Evolutionary conservation across 306 rosid species (phyloP), one percentile per base, ranked within the genome.

Genomic region (Sophora flavescens): DNA sequence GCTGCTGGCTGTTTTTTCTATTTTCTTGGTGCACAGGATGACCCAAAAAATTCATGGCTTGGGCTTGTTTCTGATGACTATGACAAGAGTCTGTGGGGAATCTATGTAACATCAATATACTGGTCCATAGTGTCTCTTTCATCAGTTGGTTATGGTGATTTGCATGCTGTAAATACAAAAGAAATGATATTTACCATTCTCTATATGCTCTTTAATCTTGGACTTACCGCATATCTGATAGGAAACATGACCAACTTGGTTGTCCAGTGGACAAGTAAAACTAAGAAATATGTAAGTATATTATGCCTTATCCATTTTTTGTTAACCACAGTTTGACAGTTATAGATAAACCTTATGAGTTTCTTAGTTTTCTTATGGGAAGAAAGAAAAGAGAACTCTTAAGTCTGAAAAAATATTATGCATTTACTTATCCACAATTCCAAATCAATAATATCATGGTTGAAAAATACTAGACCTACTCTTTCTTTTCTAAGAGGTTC

Each of bases 181-280:
- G 98, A 91, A 68, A 89, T 89, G 96, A 0, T 53, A 9, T 91
- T 89, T 30, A 48, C 39, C 76, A 81, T 91, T 56, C 64, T 82
- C 62, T 93, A 81, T 70, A 80, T 83, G 82, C 83, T 89, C 26
- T 91, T 89, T 14, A 86, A 84, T 72, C 84, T 93, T 36, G 97
- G 92, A 13, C 79, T 91, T 47, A 82, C 85, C 9, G 79, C 98
- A 4, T 93, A 93, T 54, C 58, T 93, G 4, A 91, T 93, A 42
- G 98, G 98, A 76, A 93, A 93, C 77, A 93, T 93, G 96, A 88
- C 97, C 80, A 91, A 87, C 83, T 80, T 93, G 91, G 87, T 93
- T 63, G 98, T 93, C 74, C 97, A 91, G 6, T 86, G 88, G 50
- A 91, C 96, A 6, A 77, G 90, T 26, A 85, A 78, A 76, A 91